These are phyloP conservation scores for Haberlea rhodopensis DNA, from an alignment of 257 asterid species.

Conservation along the genomic window DNA sequence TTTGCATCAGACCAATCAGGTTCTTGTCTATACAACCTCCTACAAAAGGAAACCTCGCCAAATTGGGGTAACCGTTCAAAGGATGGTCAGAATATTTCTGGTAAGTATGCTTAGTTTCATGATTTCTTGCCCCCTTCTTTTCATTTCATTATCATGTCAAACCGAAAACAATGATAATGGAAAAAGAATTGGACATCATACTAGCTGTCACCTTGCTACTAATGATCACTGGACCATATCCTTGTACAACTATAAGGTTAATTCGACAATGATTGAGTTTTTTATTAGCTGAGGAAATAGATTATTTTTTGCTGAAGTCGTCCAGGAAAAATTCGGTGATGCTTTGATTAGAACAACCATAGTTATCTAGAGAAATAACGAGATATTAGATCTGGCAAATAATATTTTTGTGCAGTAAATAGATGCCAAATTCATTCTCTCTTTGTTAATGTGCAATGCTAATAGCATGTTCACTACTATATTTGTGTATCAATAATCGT, in stretches of 20 bases:
- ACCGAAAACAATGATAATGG: too few species aligned
- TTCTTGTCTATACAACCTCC: slow-evolving; percentile 56
- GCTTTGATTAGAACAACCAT: not conserved
- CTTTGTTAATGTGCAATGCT: not conserved
- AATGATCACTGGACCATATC: too few species aligned
- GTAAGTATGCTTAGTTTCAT: slow-evolving; percentile 34
- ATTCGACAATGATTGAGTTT: too few species aligned
- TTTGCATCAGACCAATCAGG: slow-evolving; percentile 36
- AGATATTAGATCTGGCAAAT: not conserved
- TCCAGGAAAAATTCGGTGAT: not conserved
- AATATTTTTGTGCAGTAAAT: not conserved
- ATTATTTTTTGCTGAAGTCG: too few species aligned
- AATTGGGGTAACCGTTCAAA: slow-evolving; percentile 32
- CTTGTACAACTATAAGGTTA: too few species aligned
- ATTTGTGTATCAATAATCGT: not conserved
- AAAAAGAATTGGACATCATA: too few species aligned
- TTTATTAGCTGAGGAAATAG: too few species aligned
- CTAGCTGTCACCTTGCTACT: too few species aligned
- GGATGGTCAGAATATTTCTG: slow-evolving; percentile 27
- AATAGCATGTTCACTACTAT: not conserved
- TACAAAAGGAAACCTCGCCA: slow-evolving; percentile 50
- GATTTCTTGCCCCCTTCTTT: not conserved
- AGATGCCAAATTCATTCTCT: slow-evolving; percentile 6
- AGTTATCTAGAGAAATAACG: not conserved
- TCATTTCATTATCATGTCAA: not conserved